Base-by-base conservation (phyloP, 2,329 filamentous ascomycete genomes). In the Arthrocladium fulminans region DNA sequence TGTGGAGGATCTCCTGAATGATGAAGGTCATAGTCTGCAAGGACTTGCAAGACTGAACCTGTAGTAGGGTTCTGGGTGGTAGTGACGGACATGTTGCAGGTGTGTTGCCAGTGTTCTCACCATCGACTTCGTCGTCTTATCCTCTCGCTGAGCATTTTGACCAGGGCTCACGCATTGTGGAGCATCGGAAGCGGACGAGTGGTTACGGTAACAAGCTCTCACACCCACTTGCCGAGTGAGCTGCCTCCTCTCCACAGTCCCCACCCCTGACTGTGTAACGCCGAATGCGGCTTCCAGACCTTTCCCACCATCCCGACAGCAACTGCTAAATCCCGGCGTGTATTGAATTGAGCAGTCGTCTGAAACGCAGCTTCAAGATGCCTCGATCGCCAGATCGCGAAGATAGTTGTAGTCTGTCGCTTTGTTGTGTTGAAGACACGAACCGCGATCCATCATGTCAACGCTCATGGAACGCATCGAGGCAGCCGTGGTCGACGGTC, bases 401-500 rank as follows among this genome's bases (percentile, higher is more conserved):
- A 37, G 7, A 8, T 37, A n/a, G 35, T 17, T 10, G 9, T 38
- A 10, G 35, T 17, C 19, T 10, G 9, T 19, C 17, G 17, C 17
- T 10, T 8, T 38, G 9, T 8, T 17, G 35, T 38, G 29, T n/a
- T 30, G 29, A 8, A 9, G 15, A 20, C 8, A 22, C 3, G 6
- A 4, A n/a, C 19, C 7, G 22, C 7, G 6, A 8, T 7, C 6
- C 24, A 19, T 17, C 24, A 44, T 44, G 41, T 9, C 23, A 3
- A 25, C 17, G 19, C 10, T 6, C 27, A 32, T 32, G 13, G 25
- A 44, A 17, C 12, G 12, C 8, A 50, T 50, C 19, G n/a, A 35
- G 8, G 43, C 48, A 23, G 23, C 48, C 15, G 32, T n/a, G 54
- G 54, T 65, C 13, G 68, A 72, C 51, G 67, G 67, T 27, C 63